Evolutionary conservation across 805 yeast genomes (phyloP).

Genomic region (Scheffersomyces amazonensis): DNA sequence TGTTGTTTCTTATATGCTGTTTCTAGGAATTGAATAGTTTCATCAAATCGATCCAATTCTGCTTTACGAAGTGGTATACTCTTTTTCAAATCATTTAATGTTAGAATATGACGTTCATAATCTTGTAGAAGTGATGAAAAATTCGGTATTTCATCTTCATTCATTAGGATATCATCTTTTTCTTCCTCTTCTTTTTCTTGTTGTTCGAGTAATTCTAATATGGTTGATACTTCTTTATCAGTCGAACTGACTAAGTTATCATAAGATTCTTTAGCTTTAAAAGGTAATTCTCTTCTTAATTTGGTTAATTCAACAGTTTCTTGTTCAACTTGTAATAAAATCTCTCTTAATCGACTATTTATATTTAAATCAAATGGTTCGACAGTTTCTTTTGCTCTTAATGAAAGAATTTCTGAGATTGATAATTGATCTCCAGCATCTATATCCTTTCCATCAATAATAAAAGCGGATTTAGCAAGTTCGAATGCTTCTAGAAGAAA

Average conservation of each 20-base stretch:
- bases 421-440: background rate
- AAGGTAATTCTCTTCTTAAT: slow-evolving; percentile 54
- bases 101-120: slow-evolving; percentile 24
- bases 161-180: slow-evolving; percentile 4
- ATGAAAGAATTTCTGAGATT: slow-evolving; percentile 27
- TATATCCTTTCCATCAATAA: slow-evolving; percentile 49
- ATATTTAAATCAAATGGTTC: slow-evolving; percentile 72
- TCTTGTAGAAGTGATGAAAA: slow-evolving; percentile 13
- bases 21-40: slow-evolving; percentile 27
- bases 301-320: slow-evolving; percentile 56
- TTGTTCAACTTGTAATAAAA: slow-evolving; percentile 60
- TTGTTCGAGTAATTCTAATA: slow-evolving; percentile 17
- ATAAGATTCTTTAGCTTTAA: slow-evolving; percentile 33
- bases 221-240: slow-evolving; percentile 27
- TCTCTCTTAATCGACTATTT: slow-evolving; percentile 55
- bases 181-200: slow-evolving; percentile 9
- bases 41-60: slow-evolving; percentile 31
- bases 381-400: slow-evolving; percentile 37
- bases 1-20: slow-evolving; percentile 13
- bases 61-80: slow-evolving; percentile 34
- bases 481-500: slow-evolving; percentile 56
- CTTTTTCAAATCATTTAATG: slow-evolving; percentile 31
- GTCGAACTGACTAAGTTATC: slow-evolving; percentile 27
- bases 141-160: slow-evolving; percentile 5
- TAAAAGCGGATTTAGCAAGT: slow-evolving; percentile 50